A percentile compares a stretch with the other conserved stretches of the same genome.
These are phyloP conservation scores for Lolium perenne DNA, from an alignment of 176 grass and related monocot genomes.

Conservation along the genomic window DNA sequence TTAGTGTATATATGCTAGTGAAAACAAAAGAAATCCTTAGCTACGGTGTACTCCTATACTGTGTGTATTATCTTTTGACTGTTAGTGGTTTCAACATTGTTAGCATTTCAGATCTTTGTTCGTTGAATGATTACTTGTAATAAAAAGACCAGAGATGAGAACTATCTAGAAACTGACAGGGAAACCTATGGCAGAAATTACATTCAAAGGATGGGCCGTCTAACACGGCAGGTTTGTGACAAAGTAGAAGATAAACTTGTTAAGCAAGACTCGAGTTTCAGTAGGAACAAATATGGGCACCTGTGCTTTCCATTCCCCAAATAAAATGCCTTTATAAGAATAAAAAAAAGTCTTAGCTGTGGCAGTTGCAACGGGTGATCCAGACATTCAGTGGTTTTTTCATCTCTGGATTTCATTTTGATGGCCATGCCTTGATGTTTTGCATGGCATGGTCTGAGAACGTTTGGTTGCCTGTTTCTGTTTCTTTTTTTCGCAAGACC, in stretches of 20 bases:
- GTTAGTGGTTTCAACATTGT: not conserved
- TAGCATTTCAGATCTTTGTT: not conserved
- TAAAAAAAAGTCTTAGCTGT: not conserved
- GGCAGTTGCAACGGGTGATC: not conserved
- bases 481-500: not conserved
- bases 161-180: not conserved
- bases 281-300: not conserved
- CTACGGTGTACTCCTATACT: not conserved
- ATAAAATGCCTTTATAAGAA: not conserved
- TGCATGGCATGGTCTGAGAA: not conserved
- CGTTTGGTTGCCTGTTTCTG: not conserved
- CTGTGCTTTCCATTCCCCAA: not conserved
- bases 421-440: not conserved
- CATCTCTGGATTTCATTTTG: constrained; percentile 3
- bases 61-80: not conserved
- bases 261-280: not conserved
- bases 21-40: not conserved
- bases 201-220: not conserved
- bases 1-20: constrained; percentile 7
- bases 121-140: not conserved
- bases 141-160: not conserved
- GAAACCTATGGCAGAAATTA: not conserved
- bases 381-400: constrained; percentile 4
- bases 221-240: not conserved
- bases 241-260: not conserved